Percentiles rank a stretch among this genome's conserved stretches.
Evolutionary conservation across 2,329 filamentous ascomycete genomes (phyloP).

Genomic region (Zymoseptoria tritici): DNA sequence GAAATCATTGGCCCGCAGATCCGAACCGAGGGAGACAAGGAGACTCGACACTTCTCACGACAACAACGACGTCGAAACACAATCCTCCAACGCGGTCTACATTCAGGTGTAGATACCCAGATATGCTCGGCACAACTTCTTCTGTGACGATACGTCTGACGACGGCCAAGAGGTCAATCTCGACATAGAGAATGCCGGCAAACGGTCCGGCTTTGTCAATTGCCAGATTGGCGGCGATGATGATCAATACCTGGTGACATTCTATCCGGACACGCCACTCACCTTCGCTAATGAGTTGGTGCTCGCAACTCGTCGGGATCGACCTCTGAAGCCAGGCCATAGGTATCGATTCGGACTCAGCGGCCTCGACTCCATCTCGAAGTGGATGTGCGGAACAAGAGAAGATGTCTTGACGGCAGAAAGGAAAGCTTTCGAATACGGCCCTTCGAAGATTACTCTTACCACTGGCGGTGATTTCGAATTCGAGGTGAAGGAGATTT

Average conservation of each 20-base stretch:
- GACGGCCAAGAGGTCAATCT: neutral
- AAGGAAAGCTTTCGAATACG: neutral
- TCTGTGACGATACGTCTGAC: slow-evolving; percentile 5
- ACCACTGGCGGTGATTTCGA: neutral
- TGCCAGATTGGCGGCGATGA: neutral
- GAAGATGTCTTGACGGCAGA: neutral
- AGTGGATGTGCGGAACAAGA: neutral
- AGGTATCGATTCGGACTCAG: slow-evolving; percentile 2
- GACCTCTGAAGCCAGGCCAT: slow-evolving; percentile 2
- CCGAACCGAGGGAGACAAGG: too few relatives aligned
- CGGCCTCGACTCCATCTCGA: neutral
- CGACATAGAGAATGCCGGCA: neutral
- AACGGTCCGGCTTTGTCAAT: neutral
- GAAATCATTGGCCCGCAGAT: too few relatives aligned
- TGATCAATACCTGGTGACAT: slow-evolving; percentile 1
- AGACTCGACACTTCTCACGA: too few relatives aligned
- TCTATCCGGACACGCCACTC: neutral
- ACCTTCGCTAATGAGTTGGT: neutral
- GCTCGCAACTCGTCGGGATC: neutral
- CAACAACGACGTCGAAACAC: too few relatives aligned
- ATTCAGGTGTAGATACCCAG: too few relatives aligned
- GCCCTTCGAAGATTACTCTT: neutral
- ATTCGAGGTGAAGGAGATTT: neutral
- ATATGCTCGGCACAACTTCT: slow-evolving; percentile 12
- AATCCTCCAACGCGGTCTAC: too few relatives aligned